Evolutionary conservation across 768 basidiomycete species (phyloP).

Genomic region (Dendrothele bispora): DNA sequence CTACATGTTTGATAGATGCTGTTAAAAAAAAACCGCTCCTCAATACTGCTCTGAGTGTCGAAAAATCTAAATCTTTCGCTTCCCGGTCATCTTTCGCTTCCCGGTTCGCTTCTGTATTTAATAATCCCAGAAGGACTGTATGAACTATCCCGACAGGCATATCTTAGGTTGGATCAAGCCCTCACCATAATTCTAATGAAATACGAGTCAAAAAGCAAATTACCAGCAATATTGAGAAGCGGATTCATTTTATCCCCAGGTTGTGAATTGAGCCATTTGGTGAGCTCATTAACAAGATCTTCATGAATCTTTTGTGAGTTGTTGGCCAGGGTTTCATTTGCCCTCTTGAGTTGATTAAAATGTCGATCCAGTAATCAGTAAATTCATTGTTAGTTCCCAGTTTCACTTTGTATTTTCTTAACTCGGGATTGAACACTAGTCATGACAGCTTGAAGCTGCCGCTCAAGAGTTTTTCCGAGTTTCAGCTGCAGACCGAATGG

Average conservation of each 20-base stretch:
- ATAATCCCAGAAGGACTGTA: conserved; percentile 43
- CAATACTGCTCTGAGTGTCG: too few relatives aligned
- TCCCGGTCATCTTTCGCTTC: too few relatives aligned
- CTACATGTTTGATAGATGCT: too few relatives aligned
- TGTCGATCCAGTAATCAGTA: conserved; percentile 37
- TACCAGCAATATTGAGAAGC: conserved; percentile 23
- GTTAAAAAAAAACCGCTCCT: too few relatives aligned
- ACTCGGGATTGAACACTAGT: conserved; percentile 30
- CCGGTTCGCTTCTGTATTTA: too few relatives aligned
- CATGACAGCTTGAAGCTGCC: conserved; percentile 30
- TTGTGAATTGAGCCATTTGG: conserved; percentile 26
- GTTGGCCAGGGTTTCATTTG: conserved; percentile 17
- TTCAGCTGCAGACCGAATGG: conserved; percentile 15
- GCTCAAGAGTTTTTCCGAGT: conserved; percentile 22
- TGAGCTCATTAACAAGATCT: conserved; percentile 23
- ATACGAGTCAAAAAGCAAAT: too few relatives aligned
- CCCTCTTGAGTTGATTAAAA: conserved; percentile 21
- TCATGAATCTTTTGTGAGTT: conserved; percentile 9
- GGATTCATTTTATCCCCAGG: too few relatives aligned
- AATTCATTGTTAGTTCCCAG: conserved; percentile 38
- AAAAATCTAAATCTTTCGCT: too few relatives aligned
- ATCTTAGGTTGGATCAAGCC: conserved; percentile 19
- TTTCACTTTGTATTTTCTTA: conserved; percentile 23
- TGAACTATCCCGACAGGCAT: conserved; percentile 45
- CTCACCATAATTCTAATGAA: too few relatives aligned